These are phyloP conservation scores for Plasmodiophora brassicae DNA, from an alignment of 208 protist genomes.

Conservation along the genomic window DNA sequence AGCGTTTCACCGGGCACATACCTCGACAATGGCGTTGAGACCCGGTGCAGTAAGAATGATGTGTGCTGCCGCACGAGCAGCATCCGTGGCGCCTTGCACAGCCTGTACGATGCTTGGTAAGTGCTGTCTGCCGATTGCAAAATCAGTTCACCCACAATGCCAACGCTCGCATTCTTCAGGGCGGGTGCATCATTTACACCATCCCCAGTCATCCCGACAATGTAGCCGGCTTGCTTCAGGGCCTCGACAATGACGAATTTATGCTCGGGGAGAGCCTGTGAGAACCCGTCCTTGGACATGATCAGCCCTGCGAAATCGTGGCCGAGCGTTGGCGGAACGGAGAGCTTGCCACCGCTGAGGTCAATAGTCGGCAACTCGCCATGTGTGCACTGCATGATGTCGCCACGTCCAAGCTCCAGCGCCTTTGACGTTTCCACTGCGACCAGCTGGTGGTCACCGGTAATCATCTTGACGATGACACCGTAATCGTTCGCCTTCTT, in stretches of 20 bases:
- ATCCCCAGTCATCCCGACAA: slow-evolving; percentile 90
- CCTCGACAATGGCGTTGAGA: slow-evolving; percentile 80
- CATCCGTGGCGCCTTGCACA: slow-evolving; percentile 81
- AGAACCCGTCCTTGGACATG: slow-evolving; percentile 38
- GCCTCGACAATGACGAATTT: slow-evolving; percentile 47
- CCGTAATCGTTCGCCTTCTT: slow-evolving; percentile 26
- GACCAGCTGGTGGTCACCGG: slow-evolving; percentile 46
- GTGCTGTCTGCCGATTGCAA: slow-evolving; percentile 45
- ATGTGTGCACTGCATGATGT: background rate
- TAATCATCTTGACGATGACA: slow-evolving; percentile 51
- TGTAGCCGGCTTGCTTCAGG: slow-evolving; percentile 37
- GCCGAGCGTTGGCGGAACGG: background rate
- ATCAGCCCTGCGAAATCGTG: background rate
- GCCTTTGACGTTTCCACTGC: slow-evolving; percentile 37
- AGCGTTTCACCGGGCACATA: no score
- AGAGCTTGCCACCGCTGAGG: background rate
- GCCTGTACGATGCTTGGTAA: slow-evolving; percentile 54
- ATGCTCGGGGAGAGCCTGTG: slow-evolving; percentile 49
- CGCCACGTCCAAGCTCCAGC: background rate
- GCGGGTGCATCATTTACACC: slow-evolving; percentile 90
- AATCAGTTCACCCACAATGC: background rate
- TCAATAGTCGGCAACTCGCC: background rate
- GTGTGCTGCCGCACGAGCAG: slow-evolving; percentile 76
- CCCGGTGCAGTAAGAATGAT: slow-evolving; percentile 85
- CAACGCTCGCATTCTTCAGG: slow-evolving; percentile 84